phyloP scores from a whole-genome alignment of 495 filamentous ascomycete genomes.

The Hyaloscypha finlandica region DNA sequence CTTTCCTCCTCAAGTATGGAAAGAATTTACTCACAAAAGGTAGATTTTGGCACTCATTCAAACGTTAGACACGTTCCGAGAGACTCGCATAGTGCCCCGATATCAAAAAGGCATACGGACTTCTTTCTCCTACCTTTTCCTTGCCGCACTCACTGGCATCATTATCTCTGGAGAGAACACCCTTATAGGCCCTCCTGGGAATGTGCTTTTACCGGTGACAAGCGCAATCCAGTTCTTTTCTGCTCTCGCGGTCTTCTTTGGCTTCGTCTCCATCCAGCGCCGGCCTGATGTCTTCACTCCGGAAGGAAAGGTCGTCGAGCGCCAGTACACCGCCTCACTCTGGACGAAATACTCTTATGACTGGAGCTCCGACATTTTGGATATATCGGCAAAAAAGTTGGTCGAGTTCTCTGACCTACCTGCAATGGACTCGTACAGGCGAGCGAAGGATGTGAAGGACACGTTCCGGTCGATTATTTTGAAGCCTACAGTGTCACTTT shows the following conservation, averaged over 20 bases:
- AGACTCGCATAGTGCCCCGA: not conserved
- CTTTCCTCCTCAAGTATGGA: not conserved
- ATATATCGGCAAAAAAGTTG: conserved; percentile 52
- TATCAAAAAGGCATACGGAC: conserved; percentile 5
- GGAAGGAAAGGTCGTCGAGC: conserved; percentile 61
- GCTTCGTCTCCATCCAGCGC: conserved; percentile 53
- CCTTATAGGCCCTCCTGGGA: not conserved
- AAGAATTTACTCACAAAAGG: not conserved
- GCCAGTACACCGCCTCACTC: conserved; percentile 54
- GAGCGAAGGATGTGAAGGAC: conserved; percentile 45
- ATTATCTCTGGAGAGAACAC: not conserved
- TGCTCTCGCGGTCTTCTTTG: conserved; percentile 1
- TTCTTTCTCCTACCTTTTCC: conserved; percentile 4
- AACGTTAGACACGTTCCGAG: conserved; percentile 5
- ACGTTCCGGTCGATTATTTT: conserved; percentile 16
- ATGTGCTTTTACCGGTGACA: not conserved
- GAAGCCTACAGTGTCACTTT: conserved; percentile 20
- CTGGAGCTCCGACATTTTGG: conserved; percentile 60
- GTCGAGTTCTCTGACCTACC: conserved; percentile 63
- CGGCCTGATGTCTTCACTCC: conserved; percentile 62
- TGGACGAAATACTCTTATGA: conserved; percentile 57
- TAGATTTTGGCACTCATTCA: conserved; percentile 19
- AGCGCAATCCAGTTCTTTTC: conserved; percentile 7
- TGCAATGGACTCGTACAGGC: conserved; percentile 49
- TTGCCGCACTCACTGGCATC: conserved; percentile 8